Percentiles rank a stretch among this genome's conserved stretches.
These are phyloP conservation scores for Diversispora epigaea DNA, from an alignment of 192 early-diverging fungal genomes.

Conservation along the genomic window DNA sequence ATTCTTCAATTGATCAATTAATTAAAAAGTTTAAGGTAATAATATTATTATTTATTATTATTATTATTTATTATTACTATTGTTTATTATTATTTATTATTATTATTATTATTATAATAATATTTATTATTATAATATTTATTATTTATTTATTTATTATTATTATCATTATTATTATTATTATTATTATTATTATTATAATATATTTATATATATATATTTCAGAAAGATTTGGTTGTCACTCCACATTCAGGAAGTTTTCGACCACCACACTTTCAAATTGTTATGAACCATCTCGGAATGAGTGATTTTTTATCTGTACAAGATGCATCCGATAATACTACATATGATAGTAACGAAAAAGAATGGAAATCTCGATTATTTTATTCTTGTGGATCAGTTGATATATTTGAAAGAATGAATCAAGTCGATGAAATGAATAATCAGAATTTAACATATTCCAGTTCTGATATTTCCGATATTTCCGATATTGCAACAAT, in stretches of 20 bases:
- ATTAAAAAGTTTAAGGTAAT: conserved; percentile 12
- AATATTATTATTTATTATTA: no score
- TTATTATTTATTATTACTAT: no score
- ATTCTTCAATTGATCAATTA: background rate
- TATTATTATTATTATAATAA: background rate
- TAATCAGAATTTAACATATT: conserved; percentile 6
- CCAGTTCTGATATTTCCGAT: conserved; percentile 22
- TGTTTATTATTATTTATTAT: no score
- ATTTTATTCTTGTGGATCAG: conserved; percentile 59
- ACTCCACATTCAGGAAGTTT: conserved; percentile 61
- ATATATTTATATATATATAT: background rate
- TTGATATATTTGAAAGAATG: conserved; percentile 17
- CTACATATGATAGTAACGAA: background rate
- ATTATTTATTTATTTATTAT: background rate
- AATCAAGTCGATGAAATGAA: background rate
- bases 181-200: background rate
- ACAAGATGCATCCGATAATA: background rate
- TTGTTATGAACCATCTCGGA: conserved; percentile 54
- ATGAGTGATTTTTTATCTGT: conserved; percentile 42
- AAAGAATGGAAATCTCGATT: conserved; percentile 50
- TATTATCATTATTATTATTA: background rate
- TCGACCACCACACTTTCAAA: conserved; percentile 63
- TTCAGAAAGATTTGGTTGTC: conserved; percentile 33
- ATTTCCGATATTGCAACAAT: background rate
- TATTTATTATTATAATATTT: background rate